Base-by-base conservation (phyloP, 257 asterid genomes). In the Cordia subcordata region DNA sequence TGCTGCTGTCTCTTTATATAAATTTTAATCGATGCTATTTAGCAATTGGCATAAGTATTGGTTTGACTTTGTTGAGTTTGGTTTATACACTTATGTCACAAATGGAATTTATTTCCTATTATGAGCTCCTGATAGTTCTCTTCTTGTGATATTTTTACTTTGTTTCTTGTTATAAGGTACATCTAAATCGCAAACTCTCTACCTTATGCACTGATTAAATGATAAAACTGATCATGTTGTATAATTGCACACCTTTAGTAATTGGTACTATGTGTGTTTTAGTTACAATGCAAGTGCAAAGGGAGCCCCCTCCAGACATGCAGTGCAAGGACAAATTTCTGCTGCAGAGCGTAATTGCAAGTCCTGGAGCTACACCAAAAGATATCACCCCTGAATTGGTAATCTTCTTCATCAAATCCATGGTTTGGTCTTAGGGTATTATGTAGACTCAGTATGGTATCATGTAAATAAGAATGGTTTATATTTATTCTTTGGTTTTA, bases 221-320 rank as follows among this genome's bases (percentile, higher is more conserved):
- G 35, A 27, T 27, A 27, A 1, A 27, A 27, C 35, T 27, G 35
- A 27, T 27, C 47, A 42, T 42, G 1, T 9, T 42, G 47, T 42
- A 2, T 42, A 8, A 8, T 49, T 49, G 21, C 4, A 3, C 20
- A 14, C 20, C 18, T 49, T 49, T 49, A 17, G 21, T 51, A 69
- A 72, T 52, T 59, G 56, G 39, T 63, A 46, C 39, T 58, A 55
- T 60, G 58, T 68, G 42, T 73, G 68, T 23, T 71, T 73, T 75
- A 92, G 99, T 92, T 56, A 92, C 96, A 21, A 92, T 92, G 99
- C 99, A 92, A 84, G 96, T 94, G 39, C 99, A 92, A 62, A 92
- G 86, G 76, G 99, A 92, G 78, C 83, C 93, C 69, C 99, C 96
- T 13, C 64, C 69, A 4, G 99, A 92, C 73, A 75, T 88, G 94